phyloP scores from a whole-genome alignment of 108 stramenopile species.

The Chaetoceros muelleri region DNA sequence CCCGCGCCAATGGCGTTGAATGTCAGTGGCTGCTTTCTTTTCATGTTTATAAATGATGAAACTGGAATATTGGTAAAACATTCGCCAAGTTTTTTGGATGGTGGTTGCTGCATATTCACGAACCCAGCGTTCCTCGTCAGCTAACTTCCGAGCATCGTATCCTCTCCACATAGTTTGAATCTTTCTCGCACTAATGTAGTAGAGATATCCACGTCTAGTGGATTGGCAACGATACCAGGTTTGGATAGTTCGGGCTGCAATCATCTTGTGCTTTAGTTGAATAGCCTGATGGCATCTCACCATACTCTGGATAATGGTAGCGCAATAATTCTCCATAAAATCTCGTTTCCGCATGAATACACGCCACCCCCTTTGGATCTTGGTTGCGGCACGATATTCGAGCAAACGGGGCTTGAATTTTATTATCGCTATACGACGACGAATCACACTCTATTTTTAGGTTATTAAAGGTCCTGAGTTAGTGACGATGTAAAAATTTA shows the following conservation, averaged over 20 bases:
- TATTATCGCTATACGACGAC: slow-evolving; percentile 26
- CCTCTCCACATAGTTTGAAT: slow-evolving; percentile 38
- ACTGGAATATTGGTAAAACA: slow-evolving; percentile 16
- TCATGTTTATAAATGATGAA: slow-evolving; percentile 22
- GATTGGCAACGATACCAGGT: neutral
- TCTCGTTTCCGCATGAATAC: slow-evolving; percentile 14
- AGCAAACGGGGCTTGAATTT: slow-evolving; percentile 19
- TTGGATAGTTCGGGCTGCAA: slow-evolving; percentile 13
- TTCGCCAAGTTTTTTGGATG: slow-evolving; percentile 18
- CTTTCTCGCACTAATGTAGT: slow-evolving; percentile 5
- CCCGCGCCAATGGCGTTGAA: slow-evolving; percentile 59
- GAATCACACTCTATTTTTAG: slow-evolving; percentile 50
- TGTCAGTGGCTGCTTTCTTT: slow-evolving; percentile 33
- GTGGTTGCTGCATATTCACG: slow-evolving; percentile 14
- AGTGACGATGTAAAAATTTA: too few relatives aligned
- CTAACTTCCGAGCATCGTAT: slow-evolving; percentile 8
- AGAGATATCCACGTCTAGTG: neutral
- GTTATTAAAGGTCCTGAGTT: too few relatives aligned
- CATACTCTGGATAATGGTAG: neutral
- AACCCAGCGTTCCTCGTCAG: neutral
- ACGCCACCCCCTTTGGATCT: slow-evolving; percentile 16
- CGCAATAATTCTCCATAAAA: neutral
- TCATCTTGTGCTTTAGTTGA: slow-evolving; percentile 9
- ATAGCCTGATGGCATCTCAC: slow-evolving; percentile 2
- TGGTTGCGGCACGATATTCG: neutral